Evolutionary conservation across 306 rosid genomes (phyloP).

Genomic region (Lagenaria siceraria): DNA sequence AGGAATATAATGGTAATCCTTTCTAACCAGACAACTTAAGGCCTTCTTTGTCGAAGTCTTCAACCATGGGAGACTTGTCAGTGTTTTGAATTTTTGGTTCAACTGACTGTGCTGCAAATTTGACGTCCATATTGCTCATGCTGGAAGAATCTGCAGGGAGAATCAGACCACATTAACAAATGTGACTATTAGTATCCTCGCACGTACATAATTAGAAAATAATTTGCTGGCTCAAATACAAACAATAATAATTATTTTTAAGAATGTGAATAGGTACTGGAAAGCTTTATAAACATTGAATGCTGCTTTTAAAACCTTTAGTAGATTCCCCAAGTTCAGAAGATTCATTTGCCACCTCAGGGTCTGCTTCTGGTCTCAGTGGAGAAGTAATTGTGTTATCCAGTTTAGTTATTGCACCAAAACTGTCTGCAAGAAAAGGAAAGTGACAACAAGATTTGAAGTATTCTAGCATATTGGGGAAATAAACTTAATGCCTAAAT

Average conservation of each 20-base stretch:
- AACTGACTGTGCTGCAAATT: neutral
- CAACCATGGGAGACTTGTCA: constrained; percentile 17
- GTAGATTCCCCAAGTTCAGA: neutral
- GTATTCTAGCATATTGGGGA: neutral
- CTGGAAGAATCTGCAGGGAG: constrained; percentile 7
- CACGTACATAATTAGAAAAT: neutral
- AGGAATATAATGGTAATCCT: neutral
- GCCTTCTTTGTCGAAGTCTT: constrained; percentile 11
- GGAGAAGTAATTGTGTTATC: neutral
- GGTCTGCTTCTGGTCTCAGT: neutral
- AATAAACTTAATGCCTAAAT: neutral
- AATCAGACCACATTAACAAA: neutral
- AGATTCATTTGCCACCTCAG: neutral
- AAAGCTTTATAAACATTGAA: neutral
- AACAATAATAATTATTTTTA: neutral
- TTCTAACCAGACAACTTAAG: constrained; percentile 16
- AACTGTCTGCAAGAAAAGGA: constrained; percentile 14
- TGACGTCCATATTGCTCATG: constrained; percentile 1
- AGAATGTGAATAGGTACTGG: neutral
- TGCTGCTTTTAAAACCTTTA: neutral
- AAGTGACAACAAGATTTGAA: neutral
- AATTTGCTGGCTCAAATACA: neutral
- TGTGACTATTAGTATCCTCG: neutral
- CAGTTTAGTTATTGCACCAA: neutral
- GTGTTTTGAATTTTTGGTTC: constrained; percentile 16